Evolutionary conservation across 352 stramenopile genomes (phyloP).

Genomic region (Phytophthora tubulina): DNA sequence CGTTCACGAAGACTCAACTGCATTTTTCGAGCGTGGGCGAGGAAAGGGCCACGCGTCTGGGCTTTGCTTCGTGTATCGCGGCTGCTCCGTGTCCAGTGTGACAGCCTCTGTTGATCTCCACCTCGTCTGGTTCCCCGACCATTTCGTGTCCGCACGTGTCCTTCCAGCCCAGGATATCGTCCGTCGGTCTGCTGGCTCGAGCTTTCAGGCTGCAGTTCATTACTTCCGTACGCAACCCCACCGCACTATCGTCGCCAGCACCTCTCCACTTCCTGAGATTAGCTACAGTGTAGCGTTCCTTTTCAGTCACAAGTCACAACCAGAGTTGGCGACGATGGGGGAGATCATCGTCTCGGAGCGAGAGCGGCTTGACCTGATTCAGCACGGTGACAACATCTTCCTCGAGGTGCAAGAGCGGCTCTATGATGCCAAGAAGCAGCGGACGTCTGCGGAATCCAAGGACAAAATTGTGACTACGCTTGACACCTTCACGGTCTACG

Average conservation of each 20-base stretch:
- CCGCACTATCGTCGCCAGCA: constrained; percentile 17
- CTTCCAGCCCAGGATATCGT: constrained; percentile 13
- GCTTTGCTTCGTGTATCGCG: constrained; percentile 21
- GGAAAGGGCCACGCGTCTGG: constrained; percentile 22
- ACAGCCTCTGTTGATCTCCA: constrained; percentile 4
- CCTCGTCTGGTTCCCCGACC: constrained; percentile 9
- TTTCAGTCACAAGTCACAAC: constrained; percentile 14
- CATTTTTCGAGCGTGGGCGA: constrained; percentile 29
- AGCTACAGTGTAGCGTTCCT: constrained; percentile 5
- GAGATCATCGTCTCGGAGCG: constrained; percentile 45
- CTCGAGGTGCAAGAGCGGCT: constrained; percentile 52
- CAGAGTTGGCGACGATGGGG: constrained; percentile 23
- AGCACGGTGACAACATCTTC: constrained; percentile 55
- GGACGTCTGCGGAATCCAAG: constrained; percentile 23
- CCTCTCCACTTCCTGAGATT: constrained; percentile 34
- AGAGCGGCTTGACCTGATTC: constrained; percentile 54
- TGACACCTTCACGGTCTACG: constrained; percentile 67
- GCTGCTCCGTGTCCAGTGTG: not conserved
- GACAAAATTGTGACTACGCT: constrained; percentile 62
- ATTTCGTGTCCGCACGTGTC: constrained; percentile 24
- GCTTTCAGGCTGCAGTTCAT: constrained; percentile 4
- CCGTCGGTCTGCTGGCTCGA: constrained; percentile 18
- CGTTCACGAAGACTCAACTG: constrained; percentile 31
- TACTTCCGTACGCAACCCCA: constrained; percentile 14
- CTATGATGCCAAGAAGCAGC: constrained; percentile 37